phyloP scores from a whole-genome alignment of 495 filamentous ascomycete genomes.

The Pyrenula massariospora region DNA sequence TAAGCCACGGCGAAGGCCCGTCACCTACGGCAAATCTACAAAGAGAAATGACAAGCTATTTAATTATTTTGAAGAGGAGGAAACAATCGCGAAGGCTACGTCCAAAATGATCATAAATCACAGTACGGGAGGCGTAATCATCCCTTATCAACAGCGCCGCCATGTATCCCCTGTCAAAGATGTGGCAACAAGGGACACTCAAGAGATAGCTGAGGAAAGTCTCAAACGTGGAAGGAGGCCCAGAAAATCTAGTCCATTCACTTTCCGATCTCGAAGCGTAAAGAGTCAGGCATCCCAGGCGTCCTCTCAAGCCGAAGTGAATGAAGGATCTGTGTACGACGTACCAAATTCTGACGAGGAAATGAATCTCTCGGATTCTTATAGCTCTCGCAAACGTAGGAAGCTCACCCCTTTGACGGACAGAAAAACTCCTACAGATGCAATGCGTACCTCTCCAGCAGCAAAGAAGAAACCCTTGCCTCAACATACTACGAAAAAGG shows the following conservation, averaged over 20 bases:
- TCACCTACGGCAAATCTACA: conserved; percentile 29
- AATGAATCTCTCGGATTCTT: neutral
- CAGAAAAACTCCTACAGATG: neutral
- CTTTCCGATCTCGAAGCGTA: neutral
- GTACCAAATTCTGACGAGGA: neutral
- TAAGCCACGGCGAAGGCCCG: conserved; percentile 24
- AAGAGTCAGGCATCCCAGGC: neutral
- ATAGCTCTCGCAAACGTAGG: neutral
- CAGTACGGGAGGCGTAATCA: neutral
- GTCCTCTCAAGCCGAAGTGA: neutral
- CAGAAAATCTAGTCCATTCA: neutral
- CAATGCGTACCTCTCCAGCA: neutral
- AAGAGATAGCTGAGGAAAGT: neutral
- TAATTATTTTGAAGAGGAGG: neutral
- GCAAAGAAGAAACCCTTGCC: neutral
- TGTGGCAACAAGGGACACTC: neutral
- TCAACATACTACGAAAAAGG: neutral
- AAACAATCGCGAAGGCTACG: neutral
- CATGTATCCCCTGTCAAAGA: neutral
- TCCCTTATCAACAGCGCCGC: neutral
- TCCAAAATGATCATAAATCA: neutral
- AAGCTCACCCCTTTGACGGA: neutral
- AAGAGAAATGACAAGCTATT: neutral
- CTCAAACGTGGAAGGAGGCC: neutral
- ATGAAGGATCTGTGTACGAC: neutral